A percentile compares a stretch with the other conserved stretches of the same genome.
phyloP scores from a whole-genome alignment of 768 basidiomycete species.

The Cystofilobasidium bisporidii region DNA sequence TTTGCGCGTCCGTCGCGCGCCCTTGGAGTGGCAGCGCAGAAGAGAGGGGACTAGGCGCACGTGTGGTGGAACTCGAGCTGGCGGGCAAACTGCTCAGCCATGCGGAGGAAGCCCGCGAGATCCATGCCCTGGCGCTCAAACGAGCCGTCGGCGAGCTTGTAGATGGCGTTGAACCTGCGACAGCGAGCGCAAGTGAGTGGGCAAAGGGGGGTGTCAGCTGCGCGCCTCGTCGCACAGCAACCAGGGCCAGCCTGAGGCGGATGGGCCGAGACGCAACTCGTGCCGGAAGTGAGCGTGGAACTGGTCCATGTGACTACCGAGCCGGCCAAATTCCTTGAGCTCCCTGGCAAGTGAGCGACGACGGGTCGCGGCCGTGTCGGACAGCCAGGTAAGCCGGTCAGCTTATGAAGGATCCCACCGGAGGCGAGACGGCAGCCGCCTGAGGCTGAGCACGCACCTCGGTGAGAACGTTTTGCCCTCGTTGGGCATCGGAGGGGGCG shows the following conservation, averaged over 20 bases:
- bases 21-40: too few species aligned
- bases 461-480: slow-evolving; percentile 11
- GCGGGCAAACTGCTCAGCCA: background rate
- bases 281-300: slow-evolving; percentile 24
- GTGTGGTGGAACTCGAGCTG: slow-evolving; percentile 21
- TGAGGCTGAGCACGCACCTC: background rate
- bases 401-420: too few species aligned
- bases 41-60: too few species aligned
- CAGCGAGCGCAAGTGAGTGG: background rate
- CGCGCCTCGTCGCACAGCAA: too few species aligned
- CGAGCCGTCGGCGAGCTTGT: slow-evolving; percentile 18
- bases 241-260: too few species aligned
- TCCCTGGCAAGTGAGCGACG: background rate
- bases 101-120: background rate
- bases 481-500: background rate
- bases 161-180: slow-evolving; percentile 11
- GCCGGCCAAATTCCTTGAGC: slow-evolving; percentile 18
- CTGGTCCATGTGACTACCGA: slow-evolving; percentile 13
- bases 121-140: slow-evolving; percentile 12
- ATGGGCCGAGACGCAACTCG: slow-evolving; percentile 2
- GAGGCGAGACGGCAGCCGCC: too few species aligned
- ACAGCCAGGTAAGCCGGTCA: too few species aligned
- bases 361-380: too few species aligned
- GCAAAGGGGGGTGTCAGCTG: too few species aligned
- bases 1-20: too few species aligned